Conservation (phyloP, 2,329 filamentous ascomycete species). For the Pleurostoma richardsiae region DNA sequence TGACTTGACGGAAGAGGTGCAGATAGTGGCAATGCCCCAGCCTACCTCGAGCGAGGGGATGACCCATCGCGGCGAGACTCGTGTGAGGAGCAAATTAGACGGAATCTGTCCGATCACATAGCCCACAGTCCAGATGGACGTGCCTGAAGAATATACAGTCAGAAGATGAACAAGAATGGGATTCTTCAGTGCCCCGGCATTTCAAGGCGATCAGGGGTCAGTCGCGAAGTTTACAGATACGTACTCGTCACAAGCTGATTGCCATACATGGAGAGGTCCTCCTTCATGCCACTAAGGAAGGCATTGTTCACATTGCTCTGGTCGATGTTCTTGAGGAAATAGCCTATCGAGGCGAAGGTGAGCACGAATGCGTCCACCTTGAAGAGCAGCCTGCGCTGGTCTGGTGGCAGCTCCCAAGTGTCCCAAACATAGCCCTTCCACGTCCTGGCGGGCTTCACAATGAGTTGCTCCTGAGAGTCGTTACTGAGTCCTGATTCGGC, state of each 20-base stretch:
- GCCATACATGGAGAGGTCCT: conserved; percentile 30
- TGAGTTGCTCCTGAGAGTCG: conserved; percentile 8
- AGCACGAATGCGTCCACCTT: conserved; percentile 27
- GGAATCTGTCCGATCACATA: conserved; percentile 19
- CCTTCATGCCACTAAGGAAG: conserved; percentile 29
- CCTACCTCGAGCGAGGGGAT: conserved; percentile 22
- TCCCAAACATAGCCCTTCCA: conserved; percentile 33
- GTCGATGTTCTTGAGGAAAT: conserved; percentile 30
- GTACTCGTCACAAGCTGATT: conserved; percentile 30
- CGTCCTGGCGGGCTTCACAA: conserved; percentile 13
- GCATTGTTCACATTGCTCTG: conserved; percentile 35
- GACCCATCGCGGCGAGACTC: conserved; percentile 21
- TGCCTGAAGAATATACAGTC: background rate
- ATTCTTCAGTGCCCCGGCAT: too few relatives aligned
- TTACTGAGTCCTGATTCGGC: background rate
- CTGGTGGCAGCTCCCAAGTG: conserved; percentile 23
- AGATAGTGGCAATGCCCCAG: conserved; percentile 19
- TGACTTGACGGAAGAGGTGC: conserved; percentile 13
- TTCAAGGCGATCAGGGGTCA: too few relatives aligned
- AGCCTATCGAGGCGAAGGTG: conserved; percentile 25
- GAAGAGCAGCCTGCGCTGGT: conserved; percentile 25
- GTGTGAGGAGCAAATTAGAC: conserved; percentile 13
- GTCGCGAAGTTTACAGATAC: background rate
- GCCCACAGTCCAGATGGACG: conserved; percentile 22
- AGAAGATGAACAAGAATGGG: background rate